Conservation (phyloP, 192 early-diverging fungal species). For the Kappamyces sp. region DNA sequence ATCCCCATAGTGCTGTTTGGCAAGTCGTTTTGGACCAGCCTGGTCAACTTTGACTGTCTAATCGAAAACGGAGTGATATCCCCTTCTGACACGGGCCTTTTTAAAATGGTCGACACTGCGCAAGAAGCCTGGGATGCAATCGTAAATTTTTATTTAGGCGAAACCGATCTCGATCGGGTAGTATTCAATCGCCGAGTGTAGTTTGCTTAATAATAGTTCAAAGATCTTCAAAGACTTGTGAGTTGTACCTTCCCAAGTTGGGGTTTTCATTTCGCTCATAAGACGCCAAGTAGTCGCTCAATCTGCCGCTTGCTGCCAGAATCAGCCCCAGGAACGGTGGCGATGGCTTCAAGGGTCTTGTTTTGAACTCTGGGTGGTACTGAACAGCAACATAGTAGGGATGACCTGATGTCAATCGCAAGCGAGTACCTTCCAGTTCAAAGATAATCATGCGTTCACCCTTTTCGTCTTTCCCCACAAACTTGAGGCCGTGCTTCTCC, state of each 20-base stretch:
- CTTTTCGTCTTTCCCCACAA: conserved; percentile 91
- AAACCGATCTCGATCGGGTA: no score
- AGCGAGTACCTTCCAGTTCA: conserved; percentile 53
- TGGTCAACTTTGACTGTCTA: conserved; percentile 19
- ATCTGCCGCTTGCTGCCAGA: conserved; percentile 71
- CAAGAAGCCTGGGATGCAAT: conserved; percentile 21
- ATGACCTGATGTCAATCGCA: conserved; percentile 56
- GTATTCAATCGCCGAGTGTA: no score
- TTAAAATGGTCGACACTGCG: conserved; percentile 23
- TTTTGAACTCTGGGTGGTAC: conserved; percentile 97
- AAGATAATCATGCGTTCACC: conserved; percentile 98
- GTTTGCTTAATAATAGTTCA: no score
- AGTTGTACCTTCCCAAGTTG: not conserved
- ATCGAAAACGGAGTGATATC: conserved; percentile 24
- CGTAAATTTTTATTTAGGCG: not conserved
- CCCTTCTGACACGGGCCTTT: conserved; percentile 18
- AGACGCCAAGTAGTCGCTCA: conserved; percentile 46
- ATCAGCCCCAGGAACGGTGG: conserved; percentile 92
- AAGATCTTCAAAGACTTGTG: not conserved
- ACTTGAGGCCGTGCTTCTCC: conserved; percentile 75
- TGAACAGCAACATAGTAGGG: conserved; percentile 93
- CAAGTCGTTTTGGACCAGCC: conserved; percentile 26
- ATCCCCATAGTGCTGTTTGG: conserved; percentile 33
- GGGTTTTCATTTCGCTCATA: not conserved
- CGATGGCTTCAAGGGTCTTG: conserved; percentile 84